Conservation (phyloP, 495 filamentous ascomycete genomes). For the Hypoxylon perforatum region DNA sequence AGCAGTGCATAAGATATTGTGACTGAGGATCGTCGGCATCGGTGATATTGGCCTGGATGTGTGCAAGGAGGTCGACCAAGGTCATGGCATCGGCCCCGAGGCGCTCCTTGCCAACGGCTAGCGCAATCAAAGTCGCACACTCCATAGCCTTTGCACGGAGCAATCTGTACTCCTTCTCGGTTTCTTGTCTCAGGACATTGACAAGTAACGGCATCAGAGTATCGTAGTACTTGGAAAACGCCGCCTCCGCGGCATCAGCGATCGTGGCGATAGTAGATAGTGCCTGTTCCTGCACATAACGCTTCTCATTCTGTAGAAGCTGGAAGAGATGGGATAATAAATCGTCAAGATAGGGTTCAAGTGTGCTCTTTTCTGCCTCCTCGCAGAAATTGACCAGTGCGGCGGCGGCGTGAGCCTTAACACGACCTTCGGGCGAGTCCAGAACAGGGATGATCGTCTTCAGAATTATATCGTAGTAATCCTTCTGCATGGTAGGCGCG, state of each 20-base stretch:
- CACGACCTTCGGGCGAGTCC: slow-evolving; percentile 87
- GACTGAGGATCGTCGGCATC: slow-evolving; percentile 97
- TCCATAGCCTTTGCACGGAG: slow-evolving; percentile 99
- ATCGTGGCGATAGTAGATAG: slow-evolving; percentile 98
- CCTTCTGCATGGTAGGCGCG: slow-evolving; percentile 97
- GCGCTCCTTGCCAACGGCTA: slow-evolving; percentile 93
- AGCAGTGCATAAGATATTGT: slow-evolving; percentile 97
- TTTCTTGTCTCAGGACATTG: slow-evolving; percentile 85
- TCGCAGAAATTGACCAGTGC: slow-evolving; percentile 99
- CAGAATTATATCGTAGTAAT: slow-evolving; percentile 87
- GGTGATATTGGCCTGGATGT: slow-evolving; percentile 85
- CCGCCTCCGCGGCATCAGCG: slow-evolving; percentile 94
- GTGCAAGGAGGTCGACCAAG: slow-evolving; percentile 85
- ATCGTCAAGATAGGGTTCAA: slow-evolving; percentile 94
- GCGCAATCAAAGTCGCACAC: slow-evolving; percentile 94
- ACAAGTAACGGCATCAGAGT: slow-evolving; percentile 95
- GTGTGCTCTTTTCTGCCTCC: slow-evolving; percentile 90
- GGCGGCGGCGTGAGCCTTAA: slow-evolving; percentile 96
- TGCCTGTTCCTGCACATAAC: slow-evolving; percentile 98
- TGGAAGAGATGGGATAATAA: slow-evolving; percentile 83
- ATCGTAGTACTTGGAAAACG: slow-evolving; percentile 96
- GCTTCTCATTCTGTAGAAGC: slow-evolving; percentile 87
- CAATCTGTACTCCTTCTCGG: slow-evolving; percentile 89
- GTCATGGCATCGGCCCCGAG: slow-evolving; percentile 88
- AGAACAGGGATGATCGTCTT: slow-evolving; percentile 93